Conservation (phyloP, 2,329 filamentous ascomycete genomes). For the Fusarium chuoi region DNA sequence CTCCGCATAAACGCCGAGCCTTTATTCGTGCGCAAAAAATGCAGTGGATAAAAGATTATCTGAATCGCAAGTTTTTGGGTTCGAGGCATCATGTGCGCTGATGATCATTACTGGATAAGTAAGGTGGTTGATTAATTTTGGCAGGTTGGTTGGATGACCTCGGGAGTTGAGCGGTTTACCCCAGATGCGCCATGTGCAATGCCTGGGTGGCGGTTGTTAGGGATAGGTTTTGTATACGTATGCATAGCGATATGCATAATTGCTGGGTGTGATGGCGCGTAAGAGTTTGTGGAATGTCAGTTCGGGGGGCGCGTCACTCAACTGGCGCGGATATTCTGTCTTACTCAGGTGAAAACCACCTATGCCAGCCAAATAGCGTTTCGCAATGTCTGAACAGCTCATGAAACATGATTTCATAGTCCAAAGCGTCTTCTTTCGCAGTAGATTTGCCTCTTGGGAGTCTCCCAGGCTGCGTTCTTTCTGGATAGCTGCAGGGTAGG, state of each 20-base stretch:
- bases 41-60: neutral
- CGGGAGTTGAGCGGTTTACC: neutral
- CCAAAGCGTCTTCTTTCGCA: too few relatives aligned
- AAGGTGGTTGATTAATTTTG: neutral
- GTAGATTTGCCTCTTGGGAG: too few relatives aligned
- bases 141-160: neutral
- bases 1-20: slow-evolving; percentile 1
- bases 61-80: neutral
- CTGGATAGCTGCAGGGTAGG: too few relatives aligned
- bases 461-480: too few relatives aligned
- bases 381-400: fast-evolving
- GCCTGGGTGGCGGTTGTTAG: neutral
- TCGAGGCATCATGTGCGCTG: slow-evolving; percentile 5
- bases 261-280: neutral
- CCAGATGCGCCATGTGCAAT: neutral
- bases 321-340: neutral
- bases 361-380: neutral
- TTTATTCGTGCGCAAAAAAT: slow-evolving; percentile 25
- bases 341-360: neutral
- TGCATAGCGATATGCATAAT: neutral
- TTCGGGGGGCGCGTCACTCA: fast-evolving
- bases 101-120: slow-evolving; percentile 7
- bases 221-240: neutral
- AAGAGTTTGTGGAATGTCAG: too few relatives aligned
- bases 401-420: neutral